Conservation (phyloP, 2,329 filamentous ascomycete species). For the Apiospora koreana region DNA sequence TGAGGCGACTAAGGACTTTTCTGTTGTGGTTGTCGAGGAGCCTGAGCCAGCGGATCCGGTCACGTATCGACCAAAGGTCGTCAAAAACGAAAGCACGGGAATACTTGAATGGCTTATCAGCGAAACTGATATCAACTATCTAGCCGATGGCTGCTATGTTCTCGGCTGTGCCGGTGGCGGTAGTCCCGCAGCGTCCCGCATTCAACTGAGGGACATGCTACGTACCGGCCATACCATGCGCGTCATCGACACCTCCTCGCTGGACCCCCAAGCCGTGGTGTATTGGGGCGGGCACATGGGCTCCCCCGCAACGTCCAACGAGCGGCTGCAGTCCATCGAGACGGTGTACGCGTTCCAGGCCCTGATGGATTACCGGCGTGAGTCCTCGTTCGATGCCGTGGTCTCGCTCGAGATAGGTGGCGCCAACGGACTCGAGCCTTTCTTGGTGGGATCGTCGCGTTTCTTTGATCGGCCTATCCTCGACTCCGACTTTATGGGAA, state of each 20-base stretch:
- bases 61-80: background rate
- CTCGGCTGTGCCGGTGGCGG: slow-evolving; percentile 5
- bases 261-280: background rate
- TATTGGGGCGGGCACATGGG: slow-evolving; percentile 8
- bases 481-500: slow-evolving; percentile 55
- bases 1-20: background rate
- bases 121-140: background rate
- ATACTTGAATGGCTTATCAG: background rate
- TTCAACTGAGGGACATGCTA: slow-evolving; percentile 3
- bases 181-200: background rate
- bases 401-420: slow-evolving; percentile 66
- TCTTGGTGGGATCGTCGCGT: slow-evolving; percentile 52
- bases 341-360: background rate
- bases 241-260: background rate
- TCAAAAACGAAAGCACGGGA: background rate
- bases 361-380: background rate
- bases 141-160: background rate
- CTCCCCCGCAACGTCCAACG: background rate
- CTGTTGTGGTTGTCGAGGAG: background rate
- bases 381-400: slow-evolving; percentile 42
- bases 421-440: slow-evolving; percentile 58
- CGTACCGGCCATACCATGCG: background rate
- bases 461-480: slow-evolving; percentile 51
- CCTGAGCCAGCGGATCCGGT: background rate
- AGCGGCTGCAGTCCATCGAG: background rate